phyloP scores from a whole-genome alignment of 1,284 basidiomycete genomes.

The Moesziomyces sp. region DNA sequence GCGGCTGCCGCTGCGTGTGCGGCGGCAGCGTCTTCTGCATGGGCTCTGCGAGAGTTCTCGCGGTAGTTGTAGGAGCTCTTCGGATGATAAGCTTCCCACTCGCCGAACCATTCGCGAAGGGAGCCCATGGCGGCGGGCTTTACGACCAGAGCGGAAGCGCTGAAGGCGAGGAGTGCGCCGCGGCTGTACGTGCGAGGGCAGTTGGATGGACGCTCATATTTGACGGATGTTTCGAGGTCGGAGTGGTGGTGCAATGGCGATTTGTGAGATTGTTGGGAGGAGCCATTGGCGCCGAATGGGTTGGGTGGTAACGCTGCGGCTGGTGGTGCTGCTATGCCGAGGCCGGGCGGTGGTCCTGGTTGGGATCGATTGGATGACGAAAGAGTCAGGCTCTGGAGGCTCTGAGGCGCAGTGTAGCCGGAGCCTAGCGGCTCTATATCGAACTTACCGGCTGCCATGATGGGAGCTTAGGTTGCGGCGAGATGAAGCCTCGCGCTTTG shows the following conservation, averaged over 20 bases:
- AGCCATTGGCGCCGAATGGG: constrained; percentile 38
- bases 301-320: constrained; percentile 46
- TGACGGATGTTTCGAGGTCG: constrained; percentile 5
- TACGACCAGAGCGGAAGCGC: constrained; percentile 80
- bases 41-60: constrained; percentile 74
- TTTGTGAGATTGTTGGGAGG: constrained; percentile 10
- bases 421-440: too few relatives aligned
- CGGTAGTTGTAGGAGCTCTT: constrained; percentile 71
- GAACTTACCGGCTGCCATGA: constrained; percentile 39
- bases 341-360: constrained; percentile 45
- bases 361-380: not conserved
- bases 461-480: constrained; percentile 7
- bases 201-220: constrained; percentile 30
- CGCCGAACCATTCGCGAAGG: constrained; percentile 85
- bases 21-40: constrained; percentile 27
- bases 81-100: constrained; percentile 68
- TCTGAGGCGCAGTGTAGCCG: not conserved
- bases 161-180: constrained; percentile 73
- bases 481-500: constrained; percentile 1
- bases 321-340: constrained; percentile 43
- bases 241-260: constrained; percentile 16
- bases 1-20: not conserved
- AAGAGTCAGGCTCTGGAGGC: not conserved
- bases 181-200: constrained; percentile 43
- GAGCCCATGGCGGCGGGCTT: constrained; percentile 80